Evolutionary conservation across 1,139 yeast species (phyloP), one percentile per base, ranked within the genome.

Genomic region (Lodderomyces orthopsilosis): DNA sequence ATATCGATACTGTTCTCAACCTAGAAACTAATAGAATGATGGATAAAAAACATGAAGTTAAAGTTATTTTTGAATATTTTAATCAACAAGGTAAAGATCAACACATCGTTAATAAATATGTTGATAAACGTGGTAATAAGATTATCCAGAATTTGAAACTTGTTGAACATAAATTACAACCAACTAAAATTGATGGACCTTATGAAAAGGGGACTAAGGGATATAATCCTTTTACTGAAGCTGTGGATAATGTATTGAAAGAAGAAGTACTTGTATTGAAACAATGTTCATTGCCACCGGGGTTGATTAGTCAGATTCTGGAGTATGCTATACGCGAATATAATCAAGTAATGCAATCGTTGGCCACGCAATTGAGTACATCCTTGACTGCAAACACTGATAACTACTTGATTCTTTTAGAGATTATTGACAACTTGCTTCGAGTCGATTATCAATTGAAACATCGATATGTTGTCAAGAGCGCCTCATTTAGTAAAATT

Each of bases 161-260:
- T 2, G 48, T 61, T 14, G 70, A 62, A 37, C 42, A 49, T 5
- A 52, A 55, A 41, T 68, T 84, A 26, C 64, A 70, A 47, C 68
- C 74, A 12, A 61, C 60, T 15, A 63, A 61, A 35, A 63, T 65
- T 15, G 62, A 57, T 57, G 60, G 75, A 54, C 61, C 85, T 1
- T 73, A 82, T 56, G 87, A 83, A 52, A 77, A 74, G 54, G 86
- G 86, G 2, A 68, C 77, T 38, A 81, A 77, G 55, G 85, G 88
- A 5, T 75, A 86, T 37, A 67, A 67, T 28, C 62, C 65, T 36
- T 85, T 81, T 56, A 74, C 79, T 7, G 76, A 71, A 28, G 83
- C 83, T 2, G 56, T 83, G 10, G 58, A 71, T 32, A 71, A 73
- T 6, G 70, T 75, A 38, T 59, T 83, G 38, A 66, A 70, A n/a